Percentiles rank a stretch among this genome's conserved stretches.
Evolutionary conservation across 345 rosid species (phyloP).

Genomic region (Citropsis articulata): DNA sequence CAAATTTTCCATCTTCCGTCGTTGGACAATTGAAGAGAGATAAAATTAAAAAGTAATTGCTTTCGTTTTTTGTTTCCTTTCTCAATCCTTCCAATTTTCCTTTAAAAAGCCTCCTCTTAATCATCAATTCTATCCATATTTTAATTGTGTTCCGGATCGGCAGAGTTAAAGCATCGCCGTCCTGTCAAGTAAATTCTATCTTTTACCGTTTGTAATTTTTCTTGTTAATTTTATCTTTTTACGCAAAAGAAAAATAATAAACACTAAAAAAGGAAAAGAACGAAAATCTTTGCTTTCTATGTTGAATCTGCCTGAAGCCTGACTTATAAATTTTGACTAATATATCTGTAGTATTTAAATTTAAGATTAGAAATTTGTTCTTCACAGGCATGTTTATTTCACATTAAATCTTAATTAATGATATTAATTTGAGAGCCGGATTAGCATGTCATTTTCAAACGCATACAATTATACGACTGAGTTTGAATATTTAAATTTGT

Average conservation of each 20-base stretch:
- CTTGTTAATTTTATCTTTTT: background rate
- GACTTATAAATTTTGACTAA: too few species aligned
- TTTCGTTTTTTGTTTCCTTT: background rate
- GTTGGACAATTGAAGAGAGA: background rate
- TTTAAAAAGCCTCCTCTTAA: constrained; percentile 5
- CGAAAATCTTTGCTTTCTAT: background rate
- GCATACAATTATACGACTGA: background rate
- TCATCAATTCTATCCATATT: background rate
- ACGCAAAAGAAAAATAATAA: background rate
- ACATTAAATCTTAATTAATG: too few species aligned
- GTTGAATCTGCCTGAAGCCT: background rate
- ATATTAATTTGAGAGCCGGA: background rate
- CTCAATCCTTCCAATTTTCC: constrained; percentile 3
- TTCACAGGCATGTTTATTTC: too few species aligned
- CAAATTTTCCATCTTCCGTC: constrained; percentile 32
- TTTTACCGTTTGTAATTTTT: background rate
- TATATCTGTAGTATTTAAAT: too few species aligned
- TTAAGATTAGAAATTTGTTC: too few species aligned
- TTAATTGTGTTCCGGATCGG: constrained; percentile 1
- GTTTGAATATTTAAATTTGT: background rate
- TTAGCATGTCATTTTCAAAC: background rate
- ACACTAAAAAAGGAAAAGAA: background rate
- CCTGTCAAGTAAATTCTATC: constrained; percentile 23
- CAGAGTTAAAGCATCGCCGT: constrained; percentile 5
- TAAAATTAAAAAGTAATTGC: background rate